Conservation (phyloP, 2,329 filamentous ascomycete genomes). For the Pyrenochaeta sp. region DNA sequence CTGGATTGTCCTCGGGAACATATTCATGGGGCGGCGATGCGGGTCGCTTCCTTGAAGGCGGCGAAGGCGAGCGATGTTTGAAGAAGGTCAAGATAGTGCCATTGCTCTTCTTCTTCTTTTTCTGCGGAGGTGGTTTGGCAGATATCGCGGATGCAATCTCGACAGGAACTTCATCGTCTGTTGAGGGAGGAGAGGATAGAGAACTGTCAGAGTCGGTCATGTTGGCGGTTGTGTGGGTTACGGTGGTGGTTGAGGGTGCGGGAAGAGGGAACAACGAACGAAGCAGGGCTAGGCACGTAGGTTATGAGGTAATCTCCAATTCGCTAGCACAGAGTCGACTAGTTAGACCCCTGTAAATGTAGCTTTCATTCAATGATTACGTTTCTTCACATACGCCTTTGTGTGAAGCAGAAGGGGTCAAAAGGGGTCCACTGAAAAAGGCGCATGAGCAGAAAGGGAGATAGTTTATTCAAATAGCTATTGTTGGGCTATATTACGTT, state of each 20-base stretch:
- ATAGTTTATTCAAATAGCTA: conserved; percentile 1
- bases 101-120: conserved; percentile 47
- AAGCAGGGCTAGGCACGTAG: conserved; percentile 39
- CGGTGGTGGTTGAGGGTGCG: conserved; percentile 32
- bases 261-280: conserved; percentile 35
- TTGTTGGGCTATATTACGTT: conserved; percentile 6
- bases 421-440: background rate
- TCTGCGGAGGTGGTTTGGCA: conserved; percentile 34
- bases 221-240: conserved; percentile 39
- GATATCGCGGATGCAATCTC: conserved; percentile 33
- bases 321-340: conserved; percentile 38
- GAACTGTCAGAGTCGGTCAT: conserved; percentile 65
- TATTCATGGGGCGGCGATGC: conserved; percentile 91
- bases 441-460: background rate
- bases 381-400: conserved; percentile 1
- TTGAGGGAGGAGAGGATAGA: conserved; percentile 66
- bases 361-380: conserved; percentile 8
- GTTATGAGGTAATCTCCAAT: conserved; percentile 47
- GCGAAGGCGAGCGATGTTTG: conserved; percentile 52
- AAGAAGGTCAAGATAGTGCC: conserved; percentile 48
- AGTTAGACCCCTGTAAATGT: conserved; percentile 23
- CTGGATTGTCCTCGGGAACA: conserved; percentile 86
- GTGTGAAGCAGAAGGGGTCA: background rate
- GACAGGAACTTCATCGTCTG: conserved; percentile 63
- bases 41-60: conserved; percentile 75